Evolutionary conservation across 805 yeast species (phyloP), one percentile per base, ranked within the genome.

Genomic region (Priceomyces medius): DNA sequence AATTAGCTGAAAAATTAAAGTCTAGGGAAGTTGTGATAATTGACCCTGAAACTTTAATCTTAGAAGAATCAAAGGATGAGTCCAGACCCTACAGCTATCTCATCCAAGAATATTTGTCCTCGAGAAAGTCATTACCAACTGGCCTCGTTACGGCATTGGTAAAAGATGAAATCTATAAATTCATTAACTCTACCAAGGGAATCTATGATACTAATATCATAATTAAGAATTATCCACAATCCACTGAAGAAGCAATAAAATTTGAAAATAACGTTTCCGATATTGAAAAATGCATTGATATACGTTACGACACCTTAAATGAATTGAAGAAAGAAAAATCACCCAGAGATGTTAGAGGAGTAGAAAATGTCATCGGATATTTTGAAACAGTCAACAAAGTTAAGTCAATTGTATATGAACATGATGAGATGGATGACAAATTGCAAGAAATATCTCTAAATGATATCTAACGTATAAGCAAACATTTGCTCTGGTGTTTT

Each of bases 401-500:
- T 32, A 47, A 51, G 17, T 38, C 44, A 3, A 37, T 61, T 9
- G 45, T 46, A 13, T 40, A 41, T 9, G 50, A 48, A 28, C 41
- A 42, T 13, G 62, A 26, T n/a, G 52, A 49, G 28, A 37, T 58
- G 49, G 63, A 58, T 39, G 46, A 40, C 7, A 41, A 53, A 23
- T 39, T 56, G 28, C 41, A 47, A 35, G 59, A 54, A 38, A 44
- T 59, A 29, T 47, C 46, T 10, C 47, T 55, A 38, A 53, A 54
- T 37, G 54, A 54, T 39, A 28, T 47, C 27, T 52, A 46, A 37
- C 17, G 10, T 12, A 17, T 38, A 31, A 7, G 12, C 38, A 43
- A 85, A 83, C 41, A 68, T 68, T 37, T 83, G 81, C 51, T 91
- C 97, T 0, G 98, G 98, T 0, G 79, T 65, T 38, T 65, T 64